A percentile compares a stretch with the other conserved stretches of the same genome.
Evolutionary conservation across 176 grass and related monocot genomes (phyloP).

Genomic region (barley (Hordeum vulgare)): MorexV3_pseudomolecules_assembly NC_058524.1:90270744-90271243

Average conservation of each 20-base stretch:
- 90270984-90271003: constrained; percentile 46
- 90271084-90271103: not conserved
- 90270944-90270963: constrained; percentile 72
- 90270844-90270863: not conserved
- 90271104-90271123: not conserved
- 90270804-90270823: not conserved
- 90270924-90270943: constrained; percentile 42
- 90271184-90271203: not conserved
- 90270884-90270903: constrained; percentile 74
- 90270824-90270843: not conserved
- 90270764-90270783: not conserved
- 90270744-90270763: not conserved
- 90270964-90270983: constrained; percentile 30
- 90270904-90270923: constrained; percentile 57
- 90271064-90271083: not conserved
- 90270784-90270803: not conserved
- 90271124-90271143: not conserved
- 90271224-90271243: not conserved
- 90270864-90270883: constrained; percentile 40
- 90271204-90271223: not conserved
- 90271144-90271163: not conserved
- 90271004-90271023: constrained; percentile 41
- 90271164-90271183: not conserved
- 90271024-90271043: not conserved
- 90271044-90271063: not conserved